Evolutionary conservation across 2,329 filamentous ascomycete species (phyloP), one percentile per base, ranked within the genome.

Genomic region (Claviceps humidiphila): DNA sequence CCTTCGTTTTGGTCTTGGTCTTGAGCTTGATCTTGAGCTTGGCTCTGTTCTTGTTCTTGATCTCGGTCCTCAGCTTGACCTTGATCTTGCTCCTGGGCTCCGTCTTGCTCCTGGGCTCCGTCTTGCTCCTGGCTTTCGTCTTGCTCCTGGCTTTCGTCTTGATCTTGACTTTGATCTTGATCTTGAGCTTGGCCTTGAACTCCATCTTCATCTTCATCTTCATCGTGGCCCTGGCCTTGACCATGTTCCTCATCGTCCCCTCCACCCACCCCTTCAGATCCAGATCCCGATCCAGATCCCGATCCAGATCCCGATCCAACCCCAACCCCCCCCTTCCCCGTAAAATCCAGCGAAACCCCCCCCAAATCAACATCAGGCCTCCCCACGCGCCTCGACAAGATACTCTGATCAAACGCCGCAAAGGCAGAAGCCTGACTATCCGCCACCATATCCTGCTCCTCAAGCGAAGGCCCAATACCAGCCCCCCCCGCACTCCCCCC

Each of bases 371-470:
- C 57, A 11, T 62, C 55, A 0, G 78, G 74, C 1, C 81, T 61
- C 3, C 74, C 74, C 2, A 84, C 72, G 53, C 71, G 74, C 49
- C 74, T 70, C 0, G 76, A 71, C 0, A 84, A 68, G 47, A 83
- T 82, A 47, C 74, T 76, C 61, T 83, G 80, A 53, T 84, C 81
- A 22, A 82, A 71, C 1, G 78, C 80, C n/a, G 78, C 75, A 64
- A 82, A 84, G 0, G 78, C 78, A 8, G 77, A 77, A 42, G 72
- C 70, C 59, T 83, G 79, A 55, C 73, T 76, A 11, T 69, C 67
- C 3, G 75, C 66, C 2, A 57, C 56, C 43, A 58, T 56, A 5
- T 67, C 63, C 13, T 68, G 60, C 13, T 65, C 63, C 38, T 66
- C 66, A 14, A 65, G 60, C 16, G 55, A 57, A 6, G 59, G 53